phyloP scores from a whole-genome alignment of 1,139 yeast species.

The Suhomyces chickasaworum region DNA sequence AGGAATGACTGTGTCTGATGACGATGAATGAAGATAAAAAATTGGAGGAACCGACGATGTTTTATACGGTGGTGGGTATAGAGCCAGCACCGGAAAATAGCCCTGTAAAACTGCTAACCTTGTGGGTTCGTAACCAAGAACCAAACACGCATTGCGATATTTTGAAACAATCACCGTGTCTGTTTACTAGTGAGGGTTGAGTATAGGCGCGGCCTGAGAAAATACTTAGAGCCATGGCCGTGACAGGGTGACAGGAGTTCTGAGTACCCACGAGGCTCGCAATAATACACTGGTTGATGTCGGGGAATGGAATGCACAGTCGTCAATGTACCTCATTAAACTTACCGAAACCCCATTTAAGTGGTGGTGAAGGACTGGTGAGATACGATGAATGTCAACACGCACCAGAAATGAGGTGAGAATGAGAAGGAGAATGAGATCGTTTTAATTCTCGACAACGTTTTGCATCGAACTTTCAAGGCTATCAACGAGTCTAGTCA shows the following conservation, averaged over 20 bases:
- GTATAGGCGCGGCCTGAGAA: background rate
- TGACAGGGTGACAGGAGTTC: background rate
- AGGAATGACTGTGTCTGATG: conserved; percentile 11
- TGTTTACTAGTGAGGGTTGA: background rate
- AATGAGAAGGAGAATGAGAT: background rate
- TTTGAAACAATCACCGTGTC: conserved; percentile 4
- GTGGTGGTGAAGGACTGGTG: background rate
- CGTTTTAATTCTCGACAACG: no score
- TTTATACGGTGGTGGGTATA: background rate
- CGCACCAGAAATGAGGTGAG: background rate
- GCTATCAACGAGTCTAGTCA: no score
- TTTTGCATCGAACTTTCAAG: no score
- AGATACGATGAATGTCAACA: background rate
- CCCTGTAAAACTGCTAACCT: background rate
- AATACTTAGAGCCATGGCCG: background rate
- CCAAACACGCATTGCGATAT: conserved; percentile 1
- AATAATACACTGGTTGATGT: background rate
- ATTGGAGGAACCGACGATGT: background rate
- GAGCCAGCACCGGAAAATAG: conserved; percentile 1
- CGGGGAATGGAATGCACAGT: background rate
- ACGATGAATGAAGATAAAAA: conserved; percentile 1
- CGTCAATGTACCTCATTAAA: background rate
- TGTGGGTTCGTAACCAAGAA: background rate
- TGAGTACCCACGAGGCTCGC: background rate
- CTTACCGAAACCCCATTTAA: background rate